phyloP scores from a whole-genome alignment of 2,329 filamentous ascomycete genomes.

The Paracamarosporium sp. region DNA sequence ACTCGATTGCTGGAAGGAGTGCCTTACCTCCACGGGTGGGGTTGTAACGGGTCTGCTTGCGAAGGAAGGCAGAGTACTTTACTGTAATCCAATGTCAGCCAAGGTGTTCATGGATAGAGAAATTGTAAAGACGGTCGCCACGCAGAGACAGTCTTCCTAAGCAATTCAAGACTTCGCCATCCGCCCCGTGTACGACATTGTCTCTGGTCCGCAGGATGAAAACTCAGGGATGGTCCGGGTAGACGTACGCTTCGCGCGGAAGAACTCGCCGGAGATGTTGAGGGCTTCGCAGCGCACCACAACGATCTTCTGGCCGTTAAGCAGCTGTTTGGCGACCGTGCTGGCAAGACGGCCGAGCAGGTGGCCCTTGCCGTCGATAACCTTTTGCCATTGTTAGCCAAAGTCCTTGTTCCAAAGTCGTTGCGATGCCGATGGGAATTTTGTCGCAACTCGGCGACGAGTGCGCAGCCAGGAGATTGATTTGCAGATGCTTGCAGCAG shows the following conservation, averaged over 20 bases:
- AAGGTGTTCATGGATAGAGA: conserved; percentile 17
- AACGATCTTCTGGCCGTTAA: conserved; percentile 99
- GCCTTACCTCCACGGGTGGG: conserved; percentile 93
- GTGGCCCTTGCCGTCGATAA: conserved; percentile 99
- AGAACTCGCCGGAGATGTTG: conserved; percentile 99
- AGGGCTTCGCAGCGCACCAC: conserved; percentile 98
- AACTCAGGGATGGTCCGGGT: conserved; percentile 19
- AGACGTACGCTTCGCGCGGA: conserved; percentile 99
- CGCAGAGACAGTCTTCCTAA: conserved; percentile 16
- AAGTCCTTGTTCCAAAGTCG: conserved; percentile 11
- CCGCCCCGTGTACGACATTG: conserved; percentile 13
- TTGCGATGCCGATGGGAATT: conserved; percentile 2
- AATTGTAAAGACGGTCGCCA: background rate
- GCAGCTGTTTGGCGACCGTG: conserved; percentile 98
- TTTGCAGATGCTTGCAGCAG: conserved; percentile 19
- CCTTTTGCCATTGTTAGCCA: conserved; percentile 49
- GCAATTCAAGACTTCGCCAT: background rate
- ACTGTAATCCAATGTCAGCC: conserved; percentile 66
- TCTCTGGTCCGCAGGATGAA: conserved; percentile 23
- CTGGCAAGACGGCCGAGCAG: conserved; percentile 98
- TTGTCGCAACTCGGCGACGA: conserved; percentile 12
- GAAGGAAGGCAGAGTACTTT: conserved; percentile 99
- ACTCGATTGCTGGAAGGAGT: background rate
- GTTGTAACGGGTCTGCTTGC: conserved; percentile 99
- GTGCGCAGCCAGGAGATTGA: conserved; percentile 2